These are phyloP conservation scores for Ceratocystiopsis minuta DNA, from an alignment of 2,329 filamentous ascomycete species.

Conservation along the genomic window DNA sequence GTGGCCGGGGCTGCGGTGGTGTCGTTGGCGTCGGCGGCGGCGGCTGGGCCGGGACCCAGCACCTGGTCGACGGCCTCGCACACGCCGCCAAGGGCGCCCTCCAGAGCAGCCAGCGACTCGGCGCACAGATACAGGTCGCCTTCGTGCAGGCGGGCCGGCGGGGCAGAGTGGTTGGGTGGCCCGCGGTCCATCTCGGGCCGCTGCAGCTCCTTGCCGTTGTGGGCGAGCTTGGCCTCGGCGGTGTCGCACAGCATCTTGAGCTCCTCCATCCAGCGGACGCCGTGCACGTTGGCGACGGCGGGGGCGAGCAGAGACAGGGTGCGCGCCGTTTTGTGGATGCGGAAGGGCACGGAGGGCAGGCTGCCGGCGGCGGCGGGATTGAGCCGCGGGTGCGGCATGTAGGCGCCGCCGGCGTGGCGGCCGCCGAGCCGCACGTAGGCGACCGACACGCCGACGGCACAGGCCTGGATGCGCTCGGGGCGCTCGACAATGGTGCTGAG, in stretches of 20 bases:
- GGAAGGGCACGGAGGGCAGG: slow-evolving; percentile 50
- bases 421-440: slow-evolving; percentile 85
- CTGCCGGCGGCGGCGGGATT: slow-evolving; percentile 34
- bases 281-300: slow-evolving; percentile 80
- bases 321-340: slow-evolving; percentile 64
- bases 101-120: slow-evolving; percentile 72
- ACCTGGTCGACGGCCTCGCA: slow-evolving; percentile 84
- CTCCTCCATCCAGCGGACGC: slow-evolving; percentile 84
- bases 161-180: slow-evolving; percentile 15
- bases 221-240: slow-evolving; percentile 60
- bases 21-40: slow-evolving; percentile 23
- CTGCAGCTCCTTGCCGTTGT: slow-evolving; percentile 59
- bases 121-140: slow-evolving; percentile 82
- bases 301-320: slow-evolving; percentile 52
- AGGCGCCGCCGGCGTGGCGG: slow-evolving; percentile 51
- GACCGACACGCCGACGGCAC: slow-evolving; percentile 61
- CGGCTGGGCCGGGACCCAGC: slow-evolving; percentile 28
- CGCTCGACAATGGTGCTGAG: slow-evolving; percentile 79
- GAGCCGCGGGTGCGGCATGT: slow-evolving; percentile 47
- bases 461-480: slow-evolving; percentile 76
- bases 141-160: slow-evolving; percentile 51
- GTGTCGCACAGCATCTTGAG: slow-evolving; percentile 67
- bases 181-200: slow-evolving; percentile 45
- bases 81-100: slow-evolving; percentile 81
- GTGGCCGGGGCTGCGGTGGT: background rate